These are phyloP conservation scores for Physcomitrium patens DNA, from an alignment of 225 moss, liverwort and hornwort genomes.

Conservation along the genomic window DNA sequence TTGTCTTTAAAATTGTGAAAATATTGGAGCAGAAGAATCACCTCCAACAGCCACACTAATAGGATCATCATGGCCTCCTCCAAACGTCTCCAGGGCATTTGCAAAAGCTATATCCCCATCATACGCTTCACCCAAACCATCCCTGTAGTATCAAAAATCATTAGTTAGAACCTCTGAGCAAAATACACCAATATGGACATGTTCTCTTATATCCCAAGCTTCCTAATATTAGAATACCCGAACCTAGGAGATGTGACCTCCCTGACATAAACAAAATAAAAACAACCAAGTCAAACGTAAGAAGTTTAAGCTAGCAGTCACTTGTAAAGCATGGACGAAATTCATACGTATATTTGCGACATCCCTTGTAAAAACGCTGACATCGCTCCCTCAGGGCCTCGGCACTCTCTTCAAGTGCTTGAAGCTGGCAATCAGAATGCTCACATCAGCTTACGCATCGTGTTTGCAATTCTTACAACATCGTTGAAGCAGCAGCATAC, in stretches of 20 bases:
- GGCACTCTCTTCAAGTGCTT: constrained; percentile 91
- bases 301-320: not conserved
- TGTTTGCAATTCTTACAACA: constrained; percentile 8
- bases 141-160: constrained; percentile 47
- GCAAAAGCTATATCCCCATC: constrained; percentile 96
- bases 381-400: constrained; percentile 93
- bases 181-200: not conserved
- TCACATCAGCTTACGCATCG: constrained; percentile 23
- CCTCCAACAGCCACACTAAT: constrained; percentile 94
- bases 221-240: constrained; percentile 20
- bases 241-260: not conserved
- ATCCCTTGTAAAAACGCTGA: constrained; percentile 93
- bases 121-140: constrained; percentile 91
- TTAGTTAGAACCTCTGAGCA: constrained; percentile 1
- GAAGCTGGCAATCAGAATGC: constrained; percentile 54
- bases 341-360: constrained; percentile 81
- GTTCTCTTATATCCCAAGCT: not conserved
- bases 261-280: constrained; percentile 13
- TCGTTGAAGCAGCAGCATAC: constrained; percentile 19
- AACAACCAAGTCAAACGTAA: constrained; percentile 19
- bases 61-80: constrained; percentile 95
- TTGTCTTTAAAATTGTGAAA: constrained; percentile 20
- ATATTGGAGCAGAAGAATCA: constrained; percentile 41
- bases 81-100: constrained; percentile 85
- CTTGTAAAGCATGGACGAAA: constrained; percentile 17